Evolutionary conservation across 1,284 basidiomycete species (phyloP), one percentile per base, ranked within the genome.

Genomic region (Coniferiporia sulphurascens): DNA sequence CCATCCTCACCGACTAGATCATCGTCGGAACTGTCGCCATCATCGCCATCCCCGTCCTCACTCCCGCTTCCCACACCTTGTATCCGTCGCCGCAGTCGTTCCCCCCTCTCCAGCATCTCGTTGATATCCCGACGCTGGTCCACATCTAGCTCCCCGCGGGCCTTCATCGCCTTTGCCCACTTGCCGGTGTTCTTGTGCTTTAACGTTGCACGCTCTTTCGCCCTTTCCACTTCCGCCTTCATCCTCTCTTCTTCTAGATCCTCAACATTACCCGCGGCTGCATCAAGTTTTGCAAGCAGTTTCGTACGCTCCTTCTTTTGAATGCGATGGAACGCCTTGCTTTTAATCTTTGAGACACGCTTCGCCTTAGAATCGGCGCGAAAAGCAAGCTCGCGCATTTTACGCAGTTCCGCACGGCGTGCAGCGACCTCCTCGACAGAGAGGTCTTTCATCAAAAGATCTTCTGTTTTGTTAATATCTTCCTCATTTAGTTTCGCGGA

Each of bases 311-410:
- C 87, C 72, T 91, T 93, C 71, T 93, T 82, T 67, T 87, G 86
- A 52, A 98, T 81, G 66, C 91, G 89, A 43, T 95, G 81, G 71
- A 93, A 98, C 3, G 93, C 86, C 74, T 96, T 98, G 72, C 87
- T 91, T 79, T 99, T 98, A 76, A 99, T 98, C 76, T 97, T 98
- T 44, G 89, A 85, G 8, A 97, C 81, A 10, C 95, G 85, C 69
- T 91, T 93, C 9, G 94, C 93, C 71, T 96, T 96, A 43, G 86
- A 78, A 68, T 99, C 95, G 0, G 93, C 93, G 3, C 95, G 86
- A 77, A 97, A 98, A 80, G 95, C 91, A 52, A 98, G 80, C 67
- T 98, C 95, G 35, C 96, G 86, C 83, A 94, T 93, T 67, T 86
- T 83, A 15, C 91, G 83, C 13, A 98, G 81, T 68, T 95, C 91